These are phyloP conservation scores for Zelopaecilomyces penicillatus DNA, from an alignment of 2,329 filamentous ascomycete species.

Conservation along the genomic window DNA sequence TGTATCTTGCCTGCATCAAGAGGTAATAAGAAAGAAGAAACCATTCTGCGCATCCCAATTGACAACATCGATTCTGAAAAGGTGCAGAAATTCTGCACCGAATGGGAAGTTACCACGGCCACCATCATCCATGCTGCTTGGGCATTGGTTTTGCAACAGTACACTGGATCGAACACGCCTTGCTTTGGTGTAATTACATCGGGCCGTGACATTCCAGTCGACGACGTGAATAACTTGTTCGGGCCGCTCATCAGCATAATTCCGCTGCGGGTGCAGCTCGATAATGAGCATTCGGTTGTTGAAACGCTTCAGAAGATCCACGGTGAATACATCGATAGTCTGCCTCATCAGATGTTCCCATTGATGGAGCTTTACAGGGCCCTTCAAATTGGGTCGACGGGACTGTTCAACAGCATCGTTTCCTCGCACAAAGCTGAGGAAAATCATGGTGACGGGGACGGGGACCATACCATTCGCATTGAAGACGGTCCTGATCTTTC, in stretches of 20 bases:
- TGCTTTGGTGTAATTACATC: constrained; percentile 34
- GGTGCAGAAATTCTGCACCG: constrained; percentile 4
- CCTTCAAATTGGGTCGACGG: background rate
- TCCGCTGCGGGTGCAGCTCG: constrained; percentile 37
- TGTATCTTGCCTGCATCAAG: background rate
- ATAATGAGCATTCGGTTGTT: background rate
- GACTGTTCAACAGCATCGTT: constrained; percentile 3
- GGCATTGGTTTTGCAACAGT: constrained; percentile 41
- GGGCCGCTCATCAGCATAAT: constrained; percentile 40
- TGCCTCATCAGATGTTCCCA: constrained; percentile 43
- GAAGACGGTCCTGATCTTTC: background rate
- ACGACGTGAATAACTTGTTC: constrained; percentile 11
- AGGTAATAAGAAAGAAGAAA: background rate
- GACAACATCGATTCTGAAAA: background rate
- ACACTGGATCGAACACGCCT: constrained; percentile 38
- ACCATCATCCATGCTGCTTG: constrained; percentile 43
- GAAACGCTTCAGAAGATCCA: constrained; percentile 23
- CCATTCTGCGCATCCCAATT: background rate
- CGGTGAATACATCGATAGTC: constrained; percentile 33
- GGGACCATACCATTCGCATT: background rate
- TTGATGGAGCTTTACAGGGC: constrained; percentile 20
- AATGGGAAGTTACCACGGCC: constrained; percentile 35
- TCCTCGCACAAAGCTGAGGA: background rate
- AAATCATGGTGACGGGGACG: too few relatives aligned
- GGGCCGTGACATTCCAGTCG: constrained; percentile 14